Evolutionary conservation across 148 eudicot genomes (phyloP).

Genomic region (Rhododendron kiyosumense): DNA sequence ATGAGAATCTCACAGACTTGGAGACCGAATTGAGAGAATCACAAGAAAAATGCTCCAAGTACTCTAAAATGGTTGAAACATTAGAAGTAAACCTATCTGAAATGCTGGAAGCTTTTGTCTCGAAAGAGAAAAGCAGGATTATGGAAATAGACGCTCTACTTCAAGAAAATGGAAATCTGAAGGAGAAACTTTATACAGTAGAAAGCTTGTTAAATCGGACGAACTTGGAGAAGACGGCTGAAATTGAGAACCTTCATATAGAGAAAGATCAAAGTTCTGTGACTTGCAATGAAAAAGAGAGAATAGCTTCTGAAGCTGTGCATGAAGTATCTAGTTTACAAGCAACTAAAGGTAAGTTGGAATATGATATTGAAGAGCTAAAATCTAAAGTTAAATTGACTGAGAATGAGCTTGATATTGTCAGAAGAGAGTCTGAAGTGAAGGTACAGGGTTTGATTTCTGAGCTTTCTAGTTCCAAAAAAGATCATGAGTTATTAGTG

Average conservation of each 20-base stretch:
- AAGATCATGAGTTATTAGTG: conserved; percentile 40
- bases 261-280: conserved; percentile 52
- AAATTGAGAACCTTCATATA: conserved; percentile 57
- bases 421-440: conserved; percentile 41
- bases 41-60: conserved; percentile 31
- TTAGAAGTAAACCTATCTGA: conserved; percentile 50
- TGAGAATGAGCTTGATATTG: conserved; percentile 37
- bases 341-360: conserved; percentile 50
- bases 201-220: conserved; percentile 43
- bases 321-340: conserved; percentile 44
- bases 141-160: conserved; percentile 62
- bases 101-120: conserved; percentile 46
- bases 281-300: conserved; percentile 34
- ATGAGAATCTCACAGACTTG: conserved; percentile 29
- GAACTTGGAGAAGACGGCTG: conserved; percentile 47
- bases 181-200: conserved; percentile 41
- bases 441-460: conserved; percentile 42
- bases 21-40: conserved; percentile 52
- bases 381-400: conserved; percentile 28
- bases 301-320: conserved; percentile 34
- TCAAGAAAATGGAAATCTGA: conserved; percentile 41
- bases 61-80: conserved; percentile 40
- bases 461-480: conserved; percentile 42
- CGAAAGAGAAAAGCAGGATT: conserved; percentile 47
- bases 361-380: conserved; percentile 47